These are phyloP conservation scores for Metschnikowia kofuensis DNA, from an alignment of 805 yeast species.

Conservation along the genomic window DNA sequence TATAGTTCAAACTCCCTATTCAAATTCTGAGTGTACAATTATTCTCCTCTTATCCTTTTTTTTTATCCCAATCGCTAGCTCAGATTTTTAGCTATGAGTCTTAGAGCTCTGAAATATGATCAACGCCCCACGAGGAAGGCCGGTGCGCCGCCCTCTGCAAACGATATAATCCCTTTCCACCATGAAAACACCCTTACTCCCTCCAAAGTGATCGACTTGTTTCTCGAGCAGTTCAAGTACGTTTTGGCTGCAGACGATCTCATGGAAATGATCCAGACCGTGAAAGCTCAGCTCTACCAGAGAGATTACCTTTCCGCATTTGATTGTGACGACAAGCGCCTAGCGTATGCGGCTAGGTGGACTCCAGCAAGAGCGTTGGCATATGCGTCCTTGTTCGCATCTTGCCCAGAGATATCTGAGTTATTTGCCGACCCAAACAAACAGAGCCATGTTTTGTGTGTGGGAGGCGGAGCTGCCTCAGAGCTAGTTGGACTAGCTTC, in stretches of 20 bases:
- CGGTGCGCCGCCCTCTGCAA: slow-evolving; percentile 1
- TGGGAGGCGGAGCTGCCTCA: slow-evolving; percentile 92
- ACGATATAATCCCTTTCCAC: slow-evolving; percentile 33
- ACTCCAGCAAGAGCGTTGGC: slow-evolving; percentile 78
- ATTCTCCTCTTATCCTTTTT: too few species aligned
- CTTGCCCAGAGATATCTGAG: slow-evolving; percentile 41
- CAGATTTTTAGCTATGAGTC: slow-evolving; percentile 2
- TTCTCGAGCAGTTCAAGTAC: slow-evolving; percentile 29
- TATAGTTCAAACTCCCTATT: too few species aligned
- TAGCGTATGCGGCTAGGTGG: slow-evolving; percentile 84
- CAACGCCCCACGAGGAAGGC: slow-evolving; percentile 5
- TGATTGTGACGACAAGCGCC: slow-evolving; percentile 55
- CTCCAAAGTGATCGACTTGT: slow-evolving; percentile 35
- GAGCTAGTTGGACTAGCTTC: slow-evolving; percentile 68
- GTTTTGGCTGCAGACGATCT: slow-evolving; percentile 36
- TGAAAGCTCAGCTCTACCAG: slow-evolving; percentile 66
- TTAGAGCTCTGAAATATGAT: slow-evolving; percentile 7
- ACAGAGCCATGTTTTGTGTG: slow-evolving; percentile 47
- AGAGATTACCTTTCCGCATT: slow-evolving; percentile 74
- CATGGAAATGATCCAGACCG: slow-evolving; percentile 54
- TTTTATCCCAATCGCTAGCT: neutral
- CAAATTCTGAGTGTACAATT: too few species aligned
- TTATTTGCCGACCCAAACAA: slow-evolving; percentile 31
- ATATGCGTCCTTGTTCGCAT: slow-evolving; percentile 63
- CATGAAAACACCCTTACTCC: slow-evolving; percentile 33